Base-by-base conservation (phyloP, 1,139 yeast genomes). In the Lodderomyces theae region DNA sequence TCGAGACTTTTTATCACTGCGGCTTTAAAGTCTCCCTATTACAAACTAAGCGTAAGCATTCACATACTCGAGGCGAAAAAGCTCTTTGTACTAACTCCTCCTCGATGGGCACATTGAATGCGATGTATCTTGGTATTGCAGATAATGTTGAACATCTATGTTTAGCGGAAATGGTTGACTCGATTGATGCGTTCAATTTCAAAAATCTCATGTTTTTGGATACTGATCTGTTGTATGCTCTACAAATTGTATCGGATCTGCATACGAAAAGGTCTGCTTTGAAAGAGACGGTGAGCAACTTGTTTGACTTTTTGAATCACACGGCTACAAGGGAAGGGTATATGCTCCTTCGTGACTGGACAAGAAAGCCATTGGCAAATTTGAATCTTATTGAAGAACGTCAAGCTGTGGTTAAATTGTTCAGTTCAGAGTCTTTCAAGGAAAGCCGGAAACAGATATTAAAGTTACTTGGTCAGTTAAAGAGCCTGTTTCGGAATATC, bases 291-390 rank as follows among this genome's bases (percentile, higher is more conserved):
- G 48, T 49, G 39, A 25, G 41, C 4, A 56, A 62, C 3, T 32
- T 64, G 1, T 51, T 47, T 12, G 57, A 57, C 10, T 38, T 64
- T 10, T 38, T 66, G 5, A 47, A 54, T 37, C 49, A 51, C 17
- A 60, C 66, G 1, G 53, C 54, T 5, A 54, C 72, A 0, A 50
- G 50, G 3, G 46, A 57, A 10, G 69, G 74, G 0, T 51, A 52
- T 25, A 45, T 48, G 12, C 41, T 66, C 3, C 43, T 70, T 28
- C 54, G 51, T 29, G 50, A 53, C 5, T 67, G 71, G 68, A 45
- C 70, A 12, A 40, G 57, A 13, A 57, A 61, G 29, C 76, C 76
- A 0, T 47, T 65, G 3, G 48, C 53, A 2, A 49, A 62, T 22
- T 38, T 52, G 2, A 39, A 42, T 0, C 34, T 45, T 9, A 59